Conservation (phyloP, 2,329 filamentous ascomycete genomes). For the Stemphylium beticola region DNA sequence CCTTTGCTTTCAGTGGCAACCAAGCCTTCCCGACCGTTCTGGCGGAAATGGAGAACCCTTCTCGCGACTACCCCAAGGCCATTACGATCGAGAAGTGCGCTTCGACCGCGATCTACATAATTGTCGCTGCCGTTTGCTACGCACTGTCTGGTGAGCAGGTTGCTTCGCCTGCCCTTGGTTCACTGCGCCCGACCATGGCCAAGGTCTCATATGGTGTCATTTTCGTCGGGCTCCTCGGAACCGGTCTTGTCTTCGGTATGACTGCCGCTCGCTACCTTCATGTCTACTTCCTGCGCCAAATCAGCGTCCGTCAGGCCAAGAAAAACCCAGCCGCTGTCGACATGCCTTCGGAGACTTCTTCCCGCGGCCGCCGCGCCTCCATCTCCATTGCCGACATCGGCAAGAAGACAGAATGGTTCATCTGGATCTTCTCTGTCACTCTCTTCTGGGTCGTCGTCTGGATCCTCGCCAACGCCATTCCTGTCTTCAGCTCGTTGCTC, state of each 20-base stretch:
- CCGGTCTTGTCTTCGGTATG: slow-evolving; percentile 34
- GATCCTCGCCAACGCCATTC: slow-evolving; percentile 38
- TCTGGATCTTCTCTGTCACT: slow-evolving; percentile 32
- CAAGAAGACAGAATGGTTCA: slow-evolving; percentile 24
- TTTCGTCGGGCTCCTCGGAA: slow-evolving; percentile 32
- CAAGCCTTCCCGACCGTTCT: slow-evolving; percentile 38
- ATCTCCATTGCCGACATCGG: slow-evolving; percentile 19
- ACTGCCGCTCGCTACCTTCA: slow-evolving; percentile 32
- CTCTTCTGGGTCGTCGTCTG: slow-evolving; percentile 37
- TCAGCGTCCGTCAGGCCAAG: slow-evolving; percentile 21
- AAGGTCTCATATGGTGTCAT: slow-evolving; percentile 33
- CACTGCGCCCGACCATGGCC: slow-evolving; percentile 26
- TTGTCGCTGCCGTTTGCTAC: slow-evolving; percentile 33
- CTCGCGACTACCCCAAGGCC: slow-evolving; percentile 33
- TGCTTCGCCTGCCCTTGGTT: slow-evolving; percentile 32
- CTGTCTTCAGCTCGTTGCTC: slow-evolving; percentile 35
- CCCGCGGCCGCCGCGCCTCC: slow-evolving; percentile 24
- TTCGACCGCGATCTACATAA: slow-evolving; percentile 28
- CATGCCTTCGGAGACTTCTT: slow-evolving; percentile 6
- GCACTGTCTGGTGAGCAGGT: slow-evolving; percentile 35
- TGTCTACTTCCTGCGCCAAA: slow-evolving; percentile 30
- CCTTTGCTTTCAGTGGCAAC: slow-evolving; percentile 37
- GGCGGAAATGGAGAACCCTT: slow-evolving; percentile 36
- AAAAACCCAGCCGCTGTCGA: slow-evolving; percentile 12
- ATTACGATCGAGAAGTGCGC: slow-evolving; percentile 36